Percentiles rank a stretch among this genome's conserved stretches.
These are phyloP conservation scores for Suillus subalutaceus DNA, from an alignment of 768 basidiomycete genomes.

Conservation along the genomic window DNA sequence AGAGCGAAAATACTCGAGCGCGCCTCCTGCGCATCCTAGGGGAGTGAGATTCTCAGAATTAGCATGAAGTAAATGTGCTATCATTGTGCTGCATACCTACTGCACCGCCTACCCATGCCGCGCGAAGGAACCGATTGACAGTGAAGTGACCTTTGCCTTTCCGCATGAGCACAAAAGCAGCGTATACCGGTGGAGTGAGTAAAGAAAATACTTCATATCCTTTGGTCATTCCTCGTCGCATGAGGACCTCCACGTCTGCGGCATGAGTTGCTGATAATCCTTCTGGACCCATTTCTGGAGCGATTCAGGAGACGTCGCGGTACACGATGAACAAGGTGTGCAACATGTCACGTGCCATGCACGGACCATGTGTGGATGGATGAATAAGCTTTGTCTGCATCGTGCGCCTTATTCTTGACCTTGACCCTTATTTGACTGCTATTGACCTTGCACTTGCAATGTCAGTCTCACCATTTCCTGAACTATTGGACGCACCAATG, in stretches of 20 bases:
- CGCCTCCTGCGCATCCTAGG: constrained; percentile 47
- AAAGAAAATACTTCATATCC: constrained; percentile 72
- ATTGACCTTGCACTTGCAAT: constrained; percentile 21
- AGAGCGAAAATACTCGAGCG: constrained; percentile 63
- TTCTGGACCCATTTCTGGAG: constrained; percentile 21
- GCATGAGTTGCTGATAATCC: constrained; percentile 37
- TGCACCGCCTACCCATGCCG: constrained; percentile 73
- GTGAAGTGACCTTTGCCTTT: constrained; percentile 58
- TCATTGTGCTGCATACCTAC: constrained; percentile 44
- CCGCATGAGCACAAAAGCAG: constrained; percentile 52
- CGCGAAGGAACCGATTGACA: constrained; percentile 64
- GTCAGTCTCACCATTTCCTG: constrained; percentile 39
- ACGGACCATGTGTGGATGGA: constrained; percentile 36
- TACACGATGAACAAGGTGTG: constrained; percentile 1
- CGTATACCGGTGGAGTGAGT: constrained; percentile 63
- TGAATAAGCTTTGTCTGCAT: constrained; percentile 16
- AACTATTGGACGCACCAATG: constrained; percentile 67
- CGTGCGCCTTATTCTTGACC: constrained; percentile 16
- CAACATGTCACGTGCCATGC: constrained; percentile 28
- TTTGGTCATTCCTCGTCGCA: constrained; percentile 63
- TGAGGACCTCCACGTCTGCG: constrained; percentile 66
- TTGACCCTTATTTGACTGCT: constrained; percentile 18
- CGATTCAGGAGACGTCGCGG: constrained; percentile 6
- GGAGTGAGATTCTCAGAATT: background rate
- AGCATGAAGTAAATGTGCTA: background rate